Base-by-base conservation (phyloP, 169 alveolate species). In the Blepharisma undulans region DNA sequence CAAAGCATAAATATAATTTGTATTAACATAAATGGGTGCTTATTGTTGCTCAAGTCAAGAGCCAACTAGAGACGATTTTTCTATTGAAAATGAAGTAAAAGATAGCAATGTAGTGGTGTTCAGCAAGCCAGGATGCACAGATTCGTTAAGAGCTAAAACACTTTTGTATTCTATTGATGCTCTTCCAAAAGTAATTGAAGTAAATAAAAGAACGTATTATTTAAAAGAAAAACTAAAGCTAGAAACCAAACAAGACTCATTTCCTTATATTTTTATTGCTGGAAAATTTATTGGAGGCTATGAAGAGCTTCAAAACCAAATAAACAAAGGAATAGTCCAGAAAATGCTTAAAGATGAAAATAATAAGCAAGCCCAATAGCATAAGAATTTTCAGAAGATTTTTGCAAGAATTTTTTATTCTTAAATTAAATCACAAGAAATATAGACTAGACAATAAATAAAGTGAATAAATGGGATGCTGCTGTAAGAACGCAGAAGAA, bases 281-380 rank as follows among this genome's bases (percentile, higher is more conserved):
- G 71, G 61, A 32, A 79, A 79, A 29, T 33, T 30, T n/a, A 79
- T 79, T 2, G 87, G 87, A 79, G 87, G 87, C 12, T 79, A 33
- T 32, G 66, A 33, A n/a, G 87, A 79, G 25, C 87, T 79, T 29
- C 29, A 29, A 32, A n/a, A 29, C 18, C 71, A n/a, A 30, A 79
- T 79, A 27, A 79, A 33, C 12, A 32, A 79, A 33, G 66, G 66
- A 30, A 79, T 4, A 33, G 25, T 79, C 29, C 72, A 79, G 34
- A 79, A 79, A 33, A 79, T 79, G 30, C 34, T 79, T n/a, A 79
- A 79, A 79, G 87, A 79, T n/a, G 87, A 25, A 22, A 79, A 33
- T 6, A 79, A 27, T 32, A 29, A 74, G 33, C 80, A 74, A 22
- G 7, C 80, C 12, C 36, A 74, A 4, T 25, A 74, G 80, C 33